Evolutionary conservation across 2,329 filamentous ascomycete genomes (phyloP).

Genomic region (Colletotrichum cordylinicola): DNA sequence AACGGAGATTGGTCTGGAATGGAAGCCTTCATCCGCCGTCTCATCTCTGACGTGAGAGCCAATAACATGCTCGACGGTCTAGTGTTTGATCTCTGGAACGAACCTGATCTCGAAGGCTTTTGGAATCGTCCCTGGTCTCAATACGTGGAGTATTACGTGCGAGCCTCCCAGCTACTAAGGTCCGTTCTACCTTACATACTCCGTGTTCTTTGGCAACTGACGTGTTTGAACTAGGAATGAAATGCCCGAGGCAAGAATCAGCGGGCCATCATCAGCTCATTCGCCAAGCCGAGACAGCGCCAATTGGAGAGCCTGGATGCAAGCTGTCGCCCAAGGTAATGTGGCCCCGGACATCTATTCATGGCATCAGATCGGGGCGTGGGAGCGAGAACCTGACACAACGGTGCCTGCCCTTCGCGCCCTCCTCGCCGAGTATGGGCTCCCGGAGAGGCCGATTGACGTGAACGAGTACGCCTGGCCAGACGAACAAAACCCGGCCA

Average conservation of each 20-base stretch:
- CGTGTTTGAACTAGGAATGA: not conserved
- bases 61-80: not conserved
- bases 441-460: slow-evolving; percentile 42
- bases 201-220: not conserved
- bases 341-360: not conserved
- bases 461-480: slow-evolving; percentile 53
- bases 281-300: not conserved
- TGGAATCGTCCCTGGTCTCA: not conserved
- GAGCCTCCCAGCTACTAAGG: not conserved
- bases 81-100: not conserved
- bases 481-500: slow-evolving; percentile 45
- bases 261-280: not conserved
- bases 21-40: not conserved
- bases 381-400: not conserved
- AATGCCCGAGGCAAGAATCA: not conserved
- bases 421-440: slow-evolving; percentile 30
- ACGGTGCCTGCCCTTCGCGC: slow-evolving; percentile 22
- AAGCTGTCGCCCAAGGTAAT: not conserved
- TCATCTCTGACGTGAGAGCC: not conserved
- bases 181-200: fast-evolving
- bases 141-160: not conserved
- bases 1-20: not conserved
- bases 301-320: not conserved
- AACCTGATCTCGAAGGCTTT: not conserved
- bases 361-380: not conserved